Base-by-base conservation (phyloP, 2,329 filamentous ascomycete species). In the Cucurbitaria berberidis region DNA sequence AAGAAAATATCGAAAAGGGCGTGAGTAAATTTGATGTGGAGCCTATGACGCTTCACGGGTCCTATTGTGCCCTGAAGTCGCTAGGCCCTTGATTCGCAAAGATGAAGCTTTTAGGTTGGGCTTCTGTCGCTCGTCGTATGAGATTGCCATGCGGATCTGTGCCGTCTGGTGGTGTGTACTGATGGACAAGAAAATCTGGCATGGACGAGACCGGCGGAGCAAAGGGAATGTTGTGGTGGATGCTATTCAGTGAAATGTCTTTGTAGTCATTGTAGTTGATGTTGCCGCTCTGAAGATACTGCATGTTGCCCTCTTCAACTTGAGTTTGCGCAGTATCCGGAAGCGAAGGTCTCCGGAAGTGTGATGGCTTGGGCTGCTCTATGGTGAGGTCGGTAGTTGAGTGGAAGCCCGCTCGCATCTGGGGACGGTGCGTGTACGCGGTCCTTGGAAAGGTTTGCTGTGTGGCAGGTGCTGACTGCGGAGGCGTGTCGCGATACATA, bases 401-500 rank as follows among this genome's bases (percentile, higher is more conserved):
- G 39, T 72, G 70, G 32, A 70, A 74, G n/a, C 63, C 70, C 42
- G 63, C 47, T 26, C 63, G 66, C 53, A 67, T 64, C 26, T 74
- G 71, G 16, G 72, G 64, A 6, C 67, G 70, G 30, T 69, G 70
- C 67, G 75, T 73, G 48, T 74, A 76, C 7, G 66, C 59, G 24
- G 64, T 65, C 9, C 67, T 67, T 15, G 76, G 70, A 51, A 82
- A 82, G 40, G 67, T 74, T 60, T 79, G 76, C 55, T 81, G 79
- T n/a, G 74, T 76, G 2, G 80, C 77, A 13, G 80, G 80, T 32
- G 80, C 80, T 22, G 79, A 81, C 56, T 81, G 79, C 7, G 80
- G 80, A 32, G 79, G 79, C 3, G 80, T 80, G 51, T 80, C 78
- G 43, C 77, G 77, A 51, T 75, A 77, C 60, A 67, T 59, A 60